Percentiles rank a stretch among this genome's conserved stretches.
phyloP scores from a whole-genome alignment of 2,329 filamentous ascomycete species.

The Phyllosticta citrichinensis region DNA sequence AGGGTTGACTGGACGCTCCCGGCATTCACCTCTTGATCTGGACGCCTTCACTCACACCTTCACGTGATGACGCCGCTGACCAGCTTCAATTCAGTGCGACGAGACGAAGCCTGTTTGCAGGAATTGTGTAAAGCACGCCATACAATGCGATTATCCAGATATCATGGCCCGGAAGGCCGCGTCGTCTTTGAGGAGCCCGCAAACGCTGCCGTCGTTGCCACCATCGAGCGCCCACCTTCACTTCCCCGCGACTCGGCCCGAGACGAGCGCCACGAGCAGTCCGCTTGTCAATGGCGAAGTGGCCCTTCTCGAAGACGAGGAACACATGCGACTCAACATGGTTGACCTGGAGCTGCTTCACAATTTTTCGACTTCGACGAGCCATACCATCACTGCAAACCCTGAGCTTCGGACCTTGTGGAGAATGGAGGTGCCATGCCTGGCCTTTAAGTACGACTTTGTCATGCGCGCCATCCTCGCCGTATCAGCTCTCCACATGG shows the following conservation, averaged over 20 bases:
- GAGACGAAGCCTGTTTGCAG: constrained; percentile 22
- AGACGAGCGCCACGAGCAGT: not conserved
- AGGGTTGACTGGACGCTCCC: not conserved
- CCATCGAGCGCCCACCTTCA: not conserved
- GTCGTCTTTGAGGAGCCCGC: not conserved
- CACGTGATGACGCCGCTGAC: constrained; percentile 2
- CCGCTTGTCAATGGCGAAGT: not conserved
- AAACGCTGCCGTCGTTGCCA: not conserved
- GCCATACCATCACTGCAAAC: constrained; percentile 16
- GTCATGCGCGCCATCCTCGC: constrained; percentile 35
- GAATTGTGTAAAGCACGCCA: constrained; percentile 23
- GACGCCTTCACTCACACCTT: not conserved
- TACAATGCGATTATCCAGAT: constrained; percentile 17
- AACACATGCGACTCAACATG: constrained; percentile 3
- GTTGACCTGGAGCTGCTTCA: constrained; percentile 22
- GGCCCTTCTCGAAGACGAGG: not conserved
- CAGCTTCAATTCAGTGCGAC: constrained; percentile 17
- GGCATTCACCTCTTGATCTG: not conserved
- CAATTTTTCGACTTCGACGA: constrained; percentile 22
- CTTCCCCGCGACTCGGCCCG: not conserved
- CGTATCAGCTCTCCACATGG: constrained; percentile 35
- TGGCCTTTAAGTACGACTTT: constrained; percentile 33
- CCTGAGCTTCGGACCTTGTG: constrained; percentile 16
- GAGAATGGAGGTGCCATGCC: constrained; percentile 18
- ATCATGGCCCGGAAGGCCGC: constrained; percentile 6